These are phyloP conservation scores for Catunica adiposa DNA, from an alignment of 2,329 filamentous ascomycete genomes.

Conservation along the genomic window DNA sequence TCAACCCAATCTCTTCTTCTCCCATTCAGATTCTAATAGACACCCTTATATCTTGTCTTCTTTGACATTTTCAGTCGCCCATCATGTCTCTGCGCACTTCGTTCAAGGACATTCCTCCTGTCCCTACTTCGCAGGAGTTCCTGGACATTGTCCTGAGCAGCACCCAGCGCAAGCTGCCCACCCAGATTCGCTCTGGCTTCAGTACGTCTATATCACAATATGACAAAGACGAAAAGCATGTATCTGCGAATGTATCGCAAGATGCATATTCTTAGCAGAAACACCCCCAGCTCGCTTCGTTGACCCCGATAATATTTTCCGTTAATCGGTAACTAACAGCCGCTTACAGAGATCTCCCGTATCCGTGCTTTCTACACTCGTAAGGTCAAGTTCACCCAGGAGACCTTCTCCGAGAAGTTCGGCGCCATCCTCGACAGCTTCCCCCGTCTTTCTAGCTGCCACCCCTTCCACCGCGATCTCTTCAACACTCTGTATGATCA, in stretches of 20 bases:
- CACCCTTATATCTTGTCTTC: slow-evolving; percentile 7
- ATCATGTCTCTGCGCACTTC: slow-evolving; percentile 26
- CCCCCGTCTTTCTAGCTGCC: slow-evolving; percentile 81
- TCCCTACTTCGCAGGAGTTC: slow-evolving; percentile 88
- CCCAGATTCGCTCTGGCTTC: slow-evolving; percentile 90
- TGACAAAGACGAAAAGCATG: too few relatives aligned
- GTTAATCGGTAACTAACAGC: slow-evolving; percentile 4
- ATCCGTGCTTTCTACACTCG: slow-evolving; percentile 67
- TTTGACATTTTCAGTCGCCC: slow-evolving; percentile 3
- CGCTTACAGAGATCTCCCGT: slow-evolving; percentile 13
- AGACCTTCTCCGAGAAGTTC: slow-evolving; percentile 93
- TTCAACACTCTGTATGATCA: slow-evolving; percentile 98
- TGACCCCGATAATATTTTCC: too few relatives aligned
- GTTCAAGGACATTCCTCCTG: slow-evolving; percentile 67
- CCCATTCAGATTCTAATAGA: not conserved
- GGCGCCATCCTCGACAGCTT: slow-evolving; percentile 82
- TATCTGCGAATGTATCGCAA: not conserved
- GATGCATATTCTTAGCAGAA: not conserved
- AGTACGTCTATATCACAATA: slow-evolving; percentile 32
- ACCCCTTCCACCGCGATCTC: slow-evolving; percentile 68
- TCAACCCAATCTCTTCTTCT: not conserved
- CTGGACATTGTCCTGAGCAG: slow-evolving; percentile 91
- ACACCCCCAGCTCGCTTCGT: not conserved
- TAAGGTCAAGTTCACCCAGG: slow-evolving; percentile 96
- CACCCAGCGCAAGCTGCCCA: slow-evolving; percentile 83